A percentile compares a stretch with the other conserved stretches of the same genome.
These are phyloP conservation scores for Botryotinia globosa DNA, from an alignment of 2,329 filamentous ascomycete genomes.

Conservation along the genomic window DNA sequence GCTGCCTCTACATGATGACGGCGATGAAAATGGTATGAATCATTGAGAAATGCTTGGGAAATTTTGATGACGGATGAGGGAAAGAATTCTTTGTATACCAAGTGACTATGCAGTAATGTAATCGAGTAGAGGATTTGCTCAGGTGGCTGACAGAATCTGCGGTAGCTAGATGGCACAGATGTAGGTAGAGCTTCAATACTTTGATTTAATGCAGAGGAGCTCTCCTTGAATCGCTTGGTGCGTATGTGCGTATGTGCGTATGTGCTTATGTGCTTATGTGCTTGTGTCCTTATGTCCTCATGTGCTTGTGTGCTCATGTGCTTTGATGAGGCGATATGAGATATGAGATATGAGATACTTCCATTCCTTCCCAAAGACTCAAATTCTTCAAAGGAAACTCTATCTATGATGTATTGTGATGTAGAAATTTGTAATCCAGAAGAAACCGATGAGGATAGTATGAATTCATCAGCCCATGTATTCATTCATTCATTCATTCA, in stretches of 20 bases:
- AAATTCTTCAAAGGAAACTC: neutral
- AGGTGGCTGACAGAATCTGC: neutral
- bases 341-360: neutral
- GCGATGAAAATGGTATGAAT: constrained; percentile 6
- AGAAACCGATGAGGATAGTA: neutral
- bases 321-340: neutral
- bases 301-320: no score
- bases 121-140: neutral
- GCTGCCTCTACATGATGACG: neutral
- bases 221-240: neutral
- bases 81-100: neutral
- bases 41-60: neutral
- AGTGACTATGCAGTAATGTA: neutral
- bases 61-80: neutral
- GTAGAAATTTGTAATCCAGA: neutral
- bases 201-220: neutral
- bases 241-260: no score
- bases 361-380: neutral
- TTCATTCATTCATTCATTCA: neutral
- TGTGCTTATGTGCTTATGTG: no score
- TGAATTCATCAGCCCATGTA: neutral
- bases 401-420: neutral
- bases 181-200: no score
- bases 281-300: no score
- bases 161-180: neutral